Evolutionary conservation across 306 rosid species (phyloP).

Genomic region (Quercus gilva): DNA sequence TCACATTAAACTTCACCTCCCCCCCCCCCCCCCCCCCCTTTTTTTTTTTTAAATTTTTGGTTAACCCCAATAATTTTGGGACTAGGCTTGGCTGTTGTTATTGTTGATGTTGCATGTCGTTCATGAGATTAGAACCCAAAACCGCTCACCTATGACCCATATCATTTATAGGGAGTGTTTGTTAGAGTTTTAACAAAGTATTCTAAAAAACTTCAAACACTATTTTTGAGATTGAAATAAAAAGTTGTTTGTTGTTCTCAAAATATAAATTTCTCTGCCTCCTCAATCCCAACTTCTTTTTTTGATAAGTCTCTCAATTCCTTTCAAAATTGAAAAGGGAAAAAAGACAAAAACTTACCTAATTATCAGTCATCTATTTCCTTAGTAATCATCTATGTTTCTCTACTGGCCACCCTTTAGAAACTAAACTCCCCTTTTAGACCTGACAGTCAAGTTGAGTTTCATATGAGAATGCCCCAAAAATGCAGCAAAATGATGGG

Average conservation of each 20-base stretch:
- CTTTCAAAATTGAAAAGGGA: neutral
- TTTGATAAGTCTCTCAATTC: neutral
- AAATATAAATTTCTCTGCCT: neutral
- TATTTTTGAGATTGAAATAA: too few species aligned
- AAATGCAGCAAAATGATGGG: neutral
- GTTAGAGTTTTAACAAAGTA: too few species aligned
- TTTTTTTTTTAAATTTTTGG: too few species aligned
- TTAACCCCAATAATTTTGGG: too few species aligned
- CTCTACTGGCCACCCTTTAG: neutral
- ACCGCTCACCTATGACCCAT: neutral
- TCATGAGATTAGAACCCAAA: neutral
- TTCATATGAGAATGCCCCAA: neutral
- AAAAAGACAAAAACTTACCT: neutral
- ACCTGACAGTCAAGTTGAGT: neutral
- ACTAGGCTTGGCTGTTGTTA: too few species aligned
- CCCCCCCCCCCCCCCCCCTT: too few species aligned
- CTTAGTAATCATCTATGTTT: neutral
- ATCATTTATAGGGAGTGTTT: too few species aligned
- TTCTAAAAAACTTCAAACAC: too few species aligned
- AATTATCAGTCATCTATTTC: neutral
- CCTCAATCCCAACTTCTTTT: neutral
- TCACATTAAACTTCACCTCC: too few species aligned
- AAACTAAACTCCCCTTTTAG: neutral
- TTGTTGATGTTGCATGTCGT: too few species aligned
- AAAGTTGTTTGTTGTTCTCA: too few species aligned